Base-by-base conservation (phyloP, 495 filamentous ascomycete species). In the Penicillium salamii region DNA sequence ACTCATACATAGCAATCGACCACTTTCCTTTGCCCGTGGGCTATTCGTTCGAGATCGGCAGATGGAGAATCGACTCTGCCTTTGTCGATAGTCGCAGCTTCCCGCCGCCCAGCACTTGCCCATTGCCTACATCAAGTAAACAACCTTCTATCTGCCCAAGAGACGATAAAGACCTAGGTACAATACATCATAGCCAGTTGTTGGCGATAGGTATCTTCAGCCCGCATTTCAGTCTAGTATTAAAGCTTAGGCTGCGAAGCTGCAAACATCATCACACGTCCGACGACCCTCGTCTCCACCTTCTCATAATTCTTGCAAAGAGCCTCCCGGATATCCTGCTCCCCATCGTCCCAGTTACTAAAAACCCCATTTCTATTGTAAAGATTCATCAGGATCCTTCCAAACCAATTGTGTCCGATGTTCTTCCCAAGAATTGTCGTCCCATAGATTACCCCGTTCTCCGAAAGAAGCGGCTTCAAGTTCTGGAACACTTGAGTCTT, bases 351-450 rank as follows among this genome's bases (percentile, higher is more conserved):
- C 39, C 20, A 29, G 28, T 51, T 51, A 12, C 21, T 12, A 21
- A 51, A 44, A 5, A 51, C 11, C 3, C 35, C 18, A 5, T 4
- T 5, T 5, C 35, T n/a, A 20, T 19, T 29, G 18, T 49, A 46
- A 34, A 54, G 41, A 33, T 29, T 17, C 37, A 43, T 32, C 29
- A 17, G 9, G 7, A 29, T 37, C 11, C 15, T 20, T 2, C 38
- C 45, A 49, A 54, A 23, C 7, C 15, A 40, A 32, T 44, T 54
- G 26, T 54, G 29, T 18, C 17, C 1, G 4, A 44, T 34, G 28
- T 42, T 53, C 12, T 54, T 46, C 1, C 66, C 70, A 8, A 74
- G 50, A 0, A 74, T 49, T 1, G 68, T 69, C 20, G 58, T 58
- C 0, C 69, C 69, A 17, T 50, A 48, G 38, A 74, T 35, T 1